phyloP scores from a whole-genome alignment of 176 grass and related monocot genomes.

The Oryza glumipatula region DNA sequence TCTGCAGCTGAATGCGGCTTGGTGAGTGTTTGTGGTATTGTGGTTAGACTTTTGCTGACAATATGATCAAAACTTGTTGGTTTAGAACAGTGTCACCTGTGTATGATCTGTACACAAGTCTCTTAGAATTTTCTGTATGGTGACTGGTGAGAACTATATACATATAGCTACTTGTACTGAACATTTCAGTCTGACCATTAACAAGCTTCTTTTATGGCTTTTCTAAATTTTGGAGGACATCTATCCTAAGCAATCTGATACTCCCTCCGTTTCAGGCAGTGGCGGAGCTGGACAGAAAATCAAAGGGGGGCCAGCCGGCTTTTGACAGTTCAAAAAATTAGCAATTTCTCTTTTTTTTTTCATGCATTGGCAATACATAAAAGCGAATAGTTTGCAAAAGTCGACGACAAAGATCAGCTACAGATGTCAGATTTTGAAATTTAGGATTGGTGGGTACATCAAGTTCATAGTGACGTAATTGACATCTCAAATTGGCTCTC shows the following conservation, averaged over 20 bases:
- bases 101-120: background rate
- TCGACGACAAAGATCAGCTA: no score
- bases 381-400: no score
- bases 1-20: background rate
- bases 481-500: no score
- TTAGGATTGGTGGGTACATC: no score
- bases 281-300: no score
- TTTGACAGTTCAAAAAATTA: no score
- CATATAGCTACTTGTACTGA: background rate
- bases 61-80: background rate
- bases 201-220: background rate
- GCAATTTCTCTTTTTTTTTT: no score
- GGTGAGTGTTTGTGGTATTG: background rate
- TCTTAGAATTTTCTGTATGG: conserved; percentile 2
- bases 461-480: no score
- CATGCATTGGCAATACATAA: no score
- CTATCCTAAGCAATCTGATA: background rate
- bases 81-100: background rate
- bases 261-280: no score
- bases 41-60: background rate
- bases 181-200: background rate
- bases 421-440: no score
- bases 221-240: background rate
- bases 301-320: no score
- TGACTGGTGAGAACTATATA: background rate